Base-by-base conservation (phyloP, 345 rosid genomes). In the Firmiana major region DNA sequence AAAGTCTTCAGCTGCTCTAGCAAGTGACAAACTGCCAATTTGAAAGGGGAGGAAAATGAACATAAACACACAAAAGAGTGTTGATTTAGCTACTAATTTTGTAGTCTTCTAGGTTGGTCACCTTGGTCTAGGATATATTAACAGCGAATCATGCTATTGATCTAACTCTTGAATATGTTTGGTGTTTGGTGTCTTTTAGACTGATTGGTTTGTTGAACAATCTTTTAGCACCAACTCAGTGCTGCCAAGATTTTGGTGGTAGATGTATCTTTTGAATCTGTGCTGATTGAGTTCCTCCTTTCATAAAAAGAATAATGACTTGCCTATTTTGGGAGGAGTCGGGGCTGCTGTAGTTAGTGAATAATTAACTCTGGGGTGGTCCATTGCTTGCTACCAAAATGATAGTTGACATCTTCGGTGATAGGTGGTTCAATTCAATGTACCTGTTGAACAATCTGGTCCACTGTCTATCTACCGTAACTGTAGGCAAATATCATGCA, bases 371-470 rank as follows among this genome's bases (percentile, higher is more conserved):
- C 48, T 0, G 31, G 68, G 24, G 51, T 4, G 28, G 15, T n/a
- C 59, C 42, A 2, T 24, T 31, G 11, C 11, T 59, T 24, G 68
- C 13, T 74, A 9, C 77, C 26, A 48, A 31, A 7, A 7, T 22
- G 60, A 63, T 28, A 9, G 46, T 48, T 13, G 59, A 75, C 28
- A 28, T 26, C 15, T 49, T 31, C 1, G 13, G 71, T 19, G 40
- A 24, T 48, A 48, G 78, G 78, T 75, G 71, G 31, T 46, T 49
- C 28, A 48, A 75, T 46, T 49, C 28, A 48, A 75, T 75, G 59
- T 11, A 75, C 17, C 19, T 1, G 59, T 63, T 63, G 45, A 48
- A 49, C 36, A 9, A 48, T 74, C 40, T n/a, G 34, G 31, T 53
- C 60, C 59, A 8, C 2, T 12, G 7, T 46, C 46, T 45, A 49